A percentile compares a stretch with the other conserved stretches of the same genome.
Evolutionary conservation across 73 alveolate genomes (phyloP).

Genomic region (Paraurostyla sp.): DNA sequence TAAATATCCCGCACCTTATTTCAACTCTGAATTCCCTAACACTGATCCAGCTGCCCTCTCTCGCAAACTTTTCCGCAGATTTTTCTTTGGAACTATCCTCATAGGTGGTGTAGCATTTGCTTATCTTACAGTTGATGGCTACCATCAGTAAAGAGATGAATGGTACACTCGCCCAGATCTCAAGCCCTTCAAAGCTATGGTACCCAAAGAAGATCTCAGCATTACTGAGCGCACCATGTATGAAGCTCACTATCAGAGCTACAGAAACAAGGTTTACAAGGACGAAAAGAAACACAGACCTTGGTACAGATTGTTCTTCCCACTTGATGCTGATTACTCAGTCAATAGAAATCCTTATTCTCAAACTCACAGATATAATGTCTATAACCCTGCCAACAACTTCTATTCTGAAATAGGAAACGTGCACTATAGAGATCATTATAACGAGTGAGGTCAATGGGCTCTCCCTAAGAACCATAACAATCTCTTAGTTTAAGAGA

Average conservation of each 20-base stretch:
- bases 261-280: neutral
- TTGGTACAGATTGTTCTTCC: constrained; percentile 61
- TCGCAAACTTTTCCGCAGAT: constrained; percentile 20
- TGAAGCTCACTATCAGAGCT: neutral
- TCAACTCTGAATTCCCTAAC: constrained; percentile 2
- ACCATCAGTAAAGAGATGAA: neutral
- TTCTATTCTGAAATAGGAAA: neutral
- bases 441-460: constrained; percentile 40
- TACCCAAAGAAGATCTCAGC: constrained; percentile 24
- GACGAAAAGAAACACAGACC: neutral
- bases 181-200: constrained; percentile 58
- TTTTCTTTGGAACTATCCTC: constrained; percentile 2
- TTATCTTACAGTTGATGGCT: neutral
- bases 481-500: too few relatives aligned
- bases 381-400: constrained; percentile 30
- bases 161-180: constrained; percentile 54
- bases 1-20: neutral
- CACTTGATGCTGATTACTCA: constrained; percentile 11
- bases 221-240: neutral
- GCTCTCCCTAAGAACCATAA: too few relatives aligned
- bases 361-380: constrained; percentile 18
- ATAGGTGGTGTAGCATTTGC: constrained; percentile 53
- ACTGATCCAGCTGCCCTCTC: constrained; percentile 7
- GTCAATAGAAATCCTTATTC: constrained; percentile 4
- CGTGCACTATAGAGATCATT: constrained; percentile 47